These are phyloP conservation scores for Datura wrightii DNA, from an alignment of 257 asterid genomes.

Conservation along the genomic window DNA sequence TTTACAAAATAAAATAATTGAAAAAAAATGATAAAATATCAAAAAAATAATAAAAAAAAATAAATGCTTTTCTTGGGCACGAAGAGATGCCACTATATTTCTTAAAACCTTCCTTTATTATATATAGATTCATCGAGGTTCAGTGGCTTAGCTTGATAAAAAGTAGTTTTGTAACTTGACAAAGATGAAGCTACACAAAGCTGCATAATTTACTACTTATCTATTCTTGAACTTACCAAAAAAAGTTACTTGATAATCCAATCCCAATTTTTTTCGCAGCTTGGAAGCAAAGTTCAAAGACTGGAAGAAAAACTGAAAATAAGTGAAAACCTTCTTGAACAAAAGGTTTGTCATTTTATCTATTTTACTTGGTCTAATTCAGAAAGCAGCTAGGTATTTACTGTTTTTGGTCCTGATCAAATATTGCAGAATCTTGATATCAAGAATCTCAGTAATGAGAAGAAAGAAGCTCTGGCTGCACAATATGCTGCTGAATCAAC, in stretches of 20 bases:
- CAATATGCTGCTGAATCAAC: slow-evolving; percentile 92
- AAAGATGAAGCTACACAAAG: not conserved
- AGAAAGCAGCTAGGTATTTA: not conserved
- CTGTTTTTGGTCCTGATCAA: not conserved
- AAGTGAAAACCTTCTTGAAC: slow-evolving; percentile 59
- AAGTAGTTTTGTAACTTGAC: not conserved
- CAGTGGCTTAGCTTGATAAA: too few relatives aligned
- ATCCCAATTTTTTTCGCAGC: slow-evolving; percentile 45
- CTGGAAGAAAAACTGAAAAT: slow-evolving; percentile 64
- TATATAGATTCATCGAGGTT: too few relatives aligned
- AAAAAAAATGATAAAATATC: too few relatives aligned
- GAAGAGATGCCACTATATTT: too few relatives aligned
- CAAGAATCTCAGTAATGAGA: slow-evolving; percentile 67
- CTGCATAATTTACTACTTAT: not conserved
- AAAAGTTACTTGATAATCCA: not conserved
- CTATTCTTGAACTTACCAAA: not conserved
- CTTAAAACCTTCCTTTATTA: too few relatives aligned
- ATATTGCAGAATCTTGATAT: slow-evolving; percentile 71
- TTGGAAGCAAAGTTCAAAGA: slow-evolving; percentile 56
- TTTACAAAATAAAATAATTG: too few relatives aligned
- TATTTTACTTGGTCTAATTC: not conserved
- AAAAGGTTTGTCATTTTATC: slow-evolving; percentile 56
- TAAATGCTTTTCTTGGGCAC: too few relatives aligned
- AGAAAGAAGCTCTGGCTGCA: slow-evolving; percentile 77
- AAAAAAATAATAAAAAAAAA: too few relatives aligned